These are phyloP conservation scores for Phaeosphaeria sp. DNA, from an alignment of 2,329 filamentous ascomycete genomes.

Conservation along the genomic window DNA sequence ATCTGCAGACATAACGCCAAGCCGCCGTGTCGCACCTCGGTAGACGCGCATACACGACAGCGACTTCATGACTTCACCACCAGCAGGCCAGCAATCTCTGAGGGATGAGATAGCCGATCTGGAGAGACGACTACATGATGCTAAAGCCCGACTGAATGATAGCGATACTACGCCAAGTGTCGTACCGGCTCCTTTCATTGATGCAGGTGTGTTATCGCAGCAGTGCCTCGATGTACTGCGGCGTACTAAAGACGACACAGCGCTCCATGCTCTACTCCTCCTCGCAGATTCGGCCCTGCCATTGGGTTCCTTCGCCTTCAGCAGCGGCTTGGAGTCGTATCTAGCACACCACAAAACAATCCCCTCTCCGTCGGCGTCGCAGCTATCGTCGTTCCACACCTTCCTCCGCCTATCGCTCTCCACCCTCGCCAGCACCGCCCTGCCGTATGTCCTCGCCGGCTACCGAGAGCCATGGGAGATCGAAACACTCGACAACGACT, in stretches of 20 bases:
- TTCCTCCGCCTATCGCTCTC: constrained; percentile 76
- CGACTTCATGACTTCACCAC: constrained; percentile 34
- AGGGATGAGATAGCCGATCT: constrained; percentile 65
- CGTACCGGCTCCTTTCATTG: constrained; percentile 14
- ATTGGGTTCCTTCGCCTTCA: constrained; percentile 86
- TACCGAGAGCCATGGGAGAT: constrained; percentile 63
- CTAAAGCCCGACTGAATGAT: constrained; percentile 55
- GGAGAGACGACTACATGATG: constrained; percentile 58
- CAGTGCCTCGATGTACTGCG: background rate
- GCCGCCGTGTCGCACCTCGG: constrained; percentile 15
- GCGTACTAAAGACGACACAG: constrained; percentile 17
- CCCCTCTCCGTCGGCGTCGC: constrained; percentile 38
- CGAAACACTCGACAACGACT: constrained; percentile 70
- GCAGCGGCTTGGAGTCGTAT: constrained; percentile 81
- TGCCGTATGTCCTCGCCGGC: constrained; percentile 76
- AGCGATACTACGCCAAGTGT: constrained; percentile 21
- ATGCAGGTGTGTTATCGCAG: constrained; percentile 23
- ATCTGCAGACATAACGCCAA: constrained; percentile 27
- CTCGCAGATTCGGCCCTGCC: constrained; percentile 83
- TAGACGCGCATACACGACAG: constrained; percentile 13
- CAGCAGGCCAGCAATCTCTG: constrained; percentile 36
- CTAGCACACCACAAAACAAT: constrained; percentile 69
- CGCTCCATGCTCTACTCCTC: constrained; percentile 73
- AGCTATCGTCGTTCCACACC: constrained; percentile 59
- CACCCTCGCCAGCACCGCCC: constrained; percentile 72